These are phyloP conservation scores for Ophiostoma sp. DNA, from an alignment of 2,329 filamentous ascomycete species.

Conservation along the genomic window DNA sequence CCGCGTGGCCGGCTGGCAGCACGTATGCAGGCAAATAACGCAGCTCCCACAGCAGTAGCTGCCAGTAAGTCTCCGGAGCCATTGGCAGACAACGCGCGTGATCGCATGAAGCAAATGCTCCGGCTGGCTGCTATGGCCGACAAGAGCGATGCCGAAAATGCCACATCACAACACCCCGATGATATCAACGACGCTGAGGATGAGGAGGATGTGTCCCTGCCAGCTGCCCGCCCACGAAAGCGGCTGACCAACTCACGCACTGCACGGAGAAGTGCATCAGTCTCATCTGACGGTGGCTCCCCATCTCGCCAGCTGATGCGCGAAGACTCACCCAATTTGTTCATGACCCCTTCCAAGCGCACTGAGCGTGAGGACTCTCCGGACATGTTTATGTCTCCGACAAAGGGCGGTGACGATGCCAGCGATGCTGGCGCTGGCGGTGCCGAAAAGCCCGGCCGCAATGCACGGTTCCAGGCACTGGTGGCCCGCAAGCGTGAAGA, in stretches of 20 bases:
- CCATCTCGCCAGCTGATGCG: slow-evolving; percentile 7
- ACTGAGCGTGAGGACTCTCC: slow-evolving; percentile 18
- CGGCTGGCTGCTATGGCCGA: slow-evolving; percentile 31
- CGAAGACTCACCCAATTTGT: slow-evolving; percentile 14
- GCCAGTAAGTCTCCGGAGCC: slow-evolving; percentile 25
- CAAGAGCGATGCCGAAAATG: slow-evolving; percentile 24
- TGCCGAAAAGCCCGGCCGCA: slow-evolving; percentile 42
- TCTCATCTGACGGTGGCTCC: slow-evolving; percentile 12
- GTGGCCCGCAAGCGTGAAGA: slow-evolving; percentile 69
- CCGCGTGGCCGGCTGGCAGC: slow-evolving; percentile 62
- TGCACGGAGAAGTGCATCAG: slow-evolving; percentile 26
- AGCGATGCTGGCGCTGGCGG: slow-evolving; percentile 43
- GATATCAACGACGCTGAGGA: slow-evolving; percentile 29
- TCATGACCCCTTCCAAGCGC: slow-evolving; percentile 3
- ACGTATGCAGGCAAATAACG: slow-evolving; percentile 48
- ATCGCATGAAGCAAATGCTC: slow-evolving; percentile 43
- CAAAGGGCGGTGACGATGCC: slow-evolving; percentile 28
- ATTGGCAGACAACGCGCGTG: slow-evolving; percentile 35
- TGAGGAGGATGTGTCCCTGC: slow-evolving; percentile 35
- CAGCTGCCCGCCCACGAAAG: slow-evolving; percentile 33
- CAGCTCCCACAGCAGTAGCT: slow-evolving; percentile 10
- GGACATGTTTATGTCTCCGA: slow-evolving; percentile 26
- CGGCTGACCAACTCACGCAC: slow-evolving; percentile 29
- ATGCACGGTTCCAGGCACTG: slow-evolving; percentile 63
- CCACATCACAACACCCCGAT: neutral